Conservation (phyloP, 345 rosid genomes). For the Dipteronia dyeriana region DNA sequence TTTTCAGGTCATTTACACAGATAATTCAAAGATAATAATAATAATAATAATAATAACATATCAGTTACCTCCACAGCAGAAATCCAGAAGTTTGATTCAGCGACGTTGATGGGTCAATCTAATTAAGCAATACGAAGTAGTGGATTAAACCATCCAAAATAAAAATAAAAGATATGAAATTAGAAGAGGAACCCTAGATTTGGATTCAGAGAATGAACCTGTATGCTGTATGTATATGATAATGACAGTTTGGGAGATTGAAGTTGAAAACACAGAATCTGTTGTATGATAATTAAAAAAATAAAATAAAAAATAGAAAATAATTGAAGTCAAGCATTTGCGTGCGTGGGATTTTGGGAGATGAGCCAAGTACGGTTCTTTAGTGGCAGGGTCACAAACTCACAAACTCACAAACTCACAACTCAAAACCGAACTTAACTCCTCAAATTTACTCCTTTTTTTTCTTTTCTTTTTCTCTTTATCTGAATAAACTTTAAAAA, state of each 20-base stretch:
- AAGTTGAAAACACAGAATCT: neutral
- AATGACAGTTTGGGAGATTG: no score
- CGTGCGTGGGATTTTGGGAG: neutral
- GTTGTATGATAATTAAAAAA: neutral
- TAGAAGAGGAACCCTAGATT: constrained; percentile 7
- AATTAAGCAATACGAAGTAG: neutral
- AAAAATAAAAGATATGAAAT: neutral
- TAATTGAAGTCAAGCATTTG: neutral
- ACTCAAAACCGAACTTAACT: constrained; percentile 15
- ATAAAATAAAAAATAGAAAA: neutral
- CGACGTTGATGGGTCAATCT: neutral
- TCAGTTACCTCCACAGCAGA: constrained; percentile 5
- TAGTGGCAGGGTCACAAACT: neutral
- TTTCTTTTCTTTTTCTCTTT: neutral
- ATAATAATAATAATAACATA: neutral
- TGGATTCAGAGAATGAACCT: neutral
- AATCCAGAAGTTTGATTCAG: neutral
- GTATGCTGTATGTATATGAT: neutral
- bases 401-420: neutral
- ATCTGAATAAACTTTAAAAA: no score
- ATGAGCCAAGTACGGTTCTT: neutral
- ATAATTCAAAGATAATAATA: neutral
- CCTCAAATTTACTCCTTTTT: neutral
- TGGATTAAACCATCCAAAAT: neutral
- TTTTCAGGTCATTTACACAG: neutral